These are phyloP conservation scores for Tinospora cordifolia DNA, from an alignment of 164 flowering plant species.

Conservation along the genomic window DNA sequence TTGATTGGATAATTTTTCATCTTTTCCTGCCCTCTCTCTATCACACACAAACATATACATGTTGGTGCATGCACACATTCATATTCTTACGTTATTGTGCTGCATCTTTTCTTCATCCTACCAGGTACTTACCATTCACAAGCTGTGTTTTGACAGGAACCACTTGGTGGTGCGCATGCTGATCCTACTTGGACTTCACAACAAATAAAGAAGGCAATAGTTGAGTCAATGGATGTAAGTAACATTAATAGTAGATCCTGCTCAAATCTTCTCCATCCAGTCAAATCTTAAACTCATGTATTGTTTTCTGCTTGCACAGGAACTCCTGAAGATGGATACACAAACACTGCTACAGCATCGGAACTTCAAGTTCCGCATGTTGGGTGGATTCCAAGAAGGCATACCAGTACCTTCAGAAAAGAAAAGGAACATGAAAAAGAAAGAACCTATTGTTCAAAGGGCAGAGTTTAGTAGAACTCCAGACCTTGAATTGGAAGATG, in stretches of 20 bases:
- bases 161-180: constrained; percentile 95
- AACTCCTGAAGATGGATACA: constrained; percentile 63
- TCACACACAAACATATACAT: no score
- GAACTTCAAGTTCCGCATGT: constrained; percentile 55
- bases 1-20: no score
- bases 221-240: constrained; percentile 76
- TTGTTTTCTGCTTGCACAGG: constrained; percentile 39
- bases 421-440: constrained; percentile 64
- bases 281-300: not conserved
- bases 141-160: constrained; percentile 55
- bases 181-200: constrained; percentile 88
- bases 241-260: not conserved
- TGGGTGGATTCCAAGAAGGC: constrained; percentile 74
- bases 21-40: no score
- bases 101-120: not conserved
- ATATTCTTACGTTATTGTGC: no score
- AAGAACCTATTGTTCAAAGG: constrained; percentile 31
- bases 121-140: not conserved
- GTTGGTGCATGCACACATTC: no score
- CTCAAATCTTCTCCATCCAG: not conserved
- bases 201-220: constrained; percentile 65
- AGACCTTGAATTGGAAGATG: constrained; percentile 40
- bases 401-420: constrained; percentile 45
- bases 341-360: constrained; percentile 52
- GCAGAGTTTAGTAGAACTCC: constrained; percentile 22